These are phyloP conservation scores for Ruellia speciosa DNA, from an alignment of 305 asterid species.

Conservation along the genomic window DNA sequence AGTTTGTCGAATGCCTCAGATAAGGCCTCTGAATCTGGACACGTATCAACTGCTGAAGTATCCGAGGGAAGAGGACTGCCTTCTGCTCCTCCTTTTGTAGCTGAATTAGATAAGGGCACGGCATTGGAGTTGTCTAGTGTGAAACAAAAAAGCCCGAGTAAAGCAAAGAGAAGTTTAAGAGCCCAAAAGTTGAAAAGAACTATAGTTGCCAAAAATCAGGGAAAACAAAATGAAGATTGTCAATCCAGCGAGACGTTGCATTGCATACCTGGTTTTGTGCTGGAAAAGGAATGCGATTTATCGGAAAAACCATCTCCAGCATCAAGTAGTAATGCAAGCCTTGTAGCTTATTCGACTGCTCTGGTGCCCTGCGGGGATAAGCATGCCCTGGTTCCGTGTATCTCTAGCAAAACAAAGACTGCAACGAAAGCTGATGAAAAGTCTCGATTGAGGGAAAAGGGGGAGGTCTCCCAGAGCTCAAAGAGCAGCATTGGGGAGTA, in stretches of 20 bases:
- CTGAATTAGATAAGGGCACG: slow-evolving; percentile 2
- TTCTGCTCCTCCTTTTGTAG: not conserved
- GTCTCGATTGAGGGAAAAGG: slow-evolving; percentile 54
- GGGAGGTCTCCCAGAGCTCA: slow-evolving; percentile 74
- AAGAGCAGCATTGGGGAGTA: slow-evolving; percentile 77
- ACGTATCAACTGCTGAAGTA: not conserved
- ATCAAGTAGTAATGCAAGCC: not conserved
- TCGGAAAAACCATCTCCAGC: not conserved
- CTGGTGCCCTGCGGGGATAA: not conserved
- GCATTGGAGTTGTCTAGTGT: slow-evolving; percentile 13
- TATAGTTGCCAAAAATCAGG: slow-evolving; percentile 24
- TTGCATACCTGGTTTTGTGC: not conserved
- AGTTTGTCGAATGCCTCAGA: slow-evolving; percentile 26
- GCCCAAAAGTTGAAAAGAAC: slow-evolving; percentile 27
- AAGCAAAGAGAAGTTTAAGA: slow-evolving; percentile 24
- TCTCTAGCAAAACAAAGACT: not conserved
- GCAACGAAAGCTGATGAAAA: slow-evolving; percentile 35
- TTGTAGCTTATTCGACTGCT: not conserved
- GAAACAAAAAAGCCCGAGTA: not conserved
- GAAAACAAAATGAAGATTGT: slow-evolving; percentile 21
- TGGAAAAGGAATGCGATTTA: not conserved
- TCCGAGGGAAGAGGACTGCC: slow-evolving; percentile 6
- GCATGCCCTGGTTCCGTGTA: not conserved
- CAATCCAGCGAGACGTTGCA: slow-evolving; percentile 20
- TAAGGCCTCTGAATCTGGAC: slow-evolving; percentile 22